A percentile compares a stretch with the other conserved stretches of the same genome.
Evolutionary conservation across 768 basidiomycete genomes (phyloP).

Genomic region (Tricholoma flavovirens): DNA sequence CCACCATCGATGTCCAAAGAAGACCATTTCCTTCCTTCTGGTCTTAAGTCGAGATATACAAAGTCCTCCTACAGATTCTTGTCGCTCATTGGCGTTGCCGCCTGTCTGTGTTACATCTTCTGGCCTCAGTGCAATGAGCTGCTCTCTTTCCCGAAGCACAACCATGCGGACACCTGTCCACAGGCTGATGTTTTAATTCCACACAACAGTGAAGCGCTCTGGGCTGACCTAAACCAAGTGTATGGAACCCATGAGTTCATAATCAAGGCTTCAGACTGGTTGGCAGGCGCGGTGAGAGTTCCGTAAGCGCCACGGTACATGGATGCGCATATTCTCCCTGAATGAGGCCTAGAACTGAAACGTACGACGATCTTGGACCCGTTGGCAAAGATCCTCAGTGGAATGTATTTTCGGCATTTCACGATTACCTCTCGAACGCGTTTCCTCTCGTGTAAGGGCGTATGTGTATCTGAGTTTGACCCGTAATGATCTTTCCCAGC

Average conservation of each 20-base stretch:
- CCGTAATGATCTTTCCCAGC: constrained; percentile 24
- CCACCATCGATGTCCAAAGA: neutral
- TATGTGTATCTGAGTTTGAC: neutral
- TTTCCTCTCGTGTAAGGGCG: constrained; percentile 61
- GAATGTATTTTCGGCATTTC: constrained; percentile 48
- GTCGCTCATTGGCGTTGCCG: neutral
- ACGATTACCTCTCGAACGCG: constrained; percentile 42
- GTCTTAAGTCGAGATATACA: neutral
- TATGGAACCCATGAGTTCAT: constrained; percentile 34
- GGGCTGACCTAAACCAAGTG: constrained; percentile 26
- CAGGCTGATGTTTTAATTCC: constrained; percentile 37
- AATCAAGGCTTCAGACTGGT: constrained; percentile 36
- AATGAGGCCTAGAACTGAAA: constrained; percentile 39
- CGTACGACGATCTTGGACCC: constrained; percentile 43
- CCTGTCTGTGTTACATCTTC: neutral
- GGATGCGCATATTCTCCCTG: neutral
- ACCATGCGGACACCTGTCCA: constrained; percentile 19
- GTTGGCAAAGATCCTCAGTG: constrained; percentile 48
- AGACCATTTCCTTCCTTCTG: neutral
- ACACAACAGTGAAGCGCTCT: constrained; percentile 31
- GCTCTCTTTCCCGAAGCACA: neutral
- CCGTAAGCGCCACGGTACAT: constrained; percentile 26
- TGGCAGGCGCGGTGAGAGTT: constrained; percentile 43
- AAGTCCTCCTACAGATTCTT: neutral
- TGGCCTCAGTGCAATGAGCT: neutral